Percentiles rank a stretch among this genome's conserved stretches.
Evolutionary conservation across 495 filamentous ascomycete genomes (phyloP).

Genomic region (Neurospora cerealis): DNA sequence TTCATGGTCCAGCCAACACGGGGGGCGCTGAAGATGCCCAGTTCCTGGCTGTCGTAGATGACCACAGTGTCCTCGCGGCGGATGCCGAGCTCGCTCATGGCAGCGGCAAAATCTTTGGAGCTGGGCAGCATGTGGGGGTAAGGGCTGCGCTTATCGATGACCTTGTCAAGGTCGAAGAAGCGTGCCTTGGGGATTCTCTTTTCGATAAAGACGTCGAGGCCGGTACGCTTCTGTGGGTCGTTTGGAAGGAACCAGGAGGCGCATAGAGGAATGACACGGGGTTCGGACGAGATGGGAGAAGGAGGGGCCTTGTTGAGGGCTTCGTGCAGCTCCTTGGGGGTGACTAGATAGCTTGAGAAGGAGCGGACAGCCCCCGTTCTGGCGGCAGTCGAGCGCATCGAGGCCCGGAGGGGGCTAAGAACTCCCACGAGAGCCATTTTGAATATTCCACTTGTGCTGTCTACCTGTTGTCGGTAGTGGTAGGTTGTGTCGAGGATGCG

Average conservation of each 20-base stretch:
- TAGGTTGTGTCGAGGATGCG: neutral
- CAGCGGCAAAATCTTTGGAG: slow-evolving; percentile 65
- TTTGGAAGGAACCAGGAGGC: slow-evolving; percentile 96
- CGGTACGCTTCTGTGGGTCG: slow-evolving; percentile 59
- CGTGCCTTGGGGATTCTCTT: slow-evolving; percentile 74
- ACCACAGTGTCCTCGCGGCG: slow-evolving; percentile 78
- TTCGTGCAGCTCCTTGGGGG: slow-evolving; percentile 67
- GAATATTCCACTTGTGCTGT: slow-evolving; percentile 3
- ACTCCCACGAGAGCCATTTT: slow-evolving; percentile 30
- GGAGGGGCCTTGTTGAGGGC: slow-evolving; percentile 70
- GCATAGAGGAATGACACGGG: slow-evolving; percentile 77
- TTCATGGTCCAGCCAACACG: slow-evolving; percentile 87
- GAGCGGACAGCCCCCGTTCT: slow-evolving; percentile 22
- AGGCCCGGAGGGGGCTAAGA: slow-evolving; percentile 26
- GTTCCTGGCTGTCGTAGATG: slow-evolving; percentile 80
- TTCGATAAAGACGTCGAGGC: slow-evolving; percentile 62
- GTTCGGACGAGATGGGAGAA: slow-evolving; percentile 61
- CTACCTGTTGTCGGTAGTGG: neutral
- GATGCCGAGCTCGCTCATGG: slow-evolving; percentile 84
- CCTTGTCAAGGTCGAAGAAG: slow-evolving; percentile 93
- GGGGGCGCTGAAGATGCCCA: slow-evolving; percentile 89
- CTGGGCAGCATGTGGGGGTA: slow-evolving; percentile 97
- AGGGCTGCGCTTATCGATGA: slow-evolving; percentile 76
- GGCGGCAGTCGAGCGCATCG: slow-evolving; percentile 2
- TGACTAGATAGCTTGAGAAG: slow-evolving; percentile 74